Evolutionary conservation across 2,329 filamentous ascomycete species (phyloP).

Genomic region (Trichoderma semiorbis): DNA sequence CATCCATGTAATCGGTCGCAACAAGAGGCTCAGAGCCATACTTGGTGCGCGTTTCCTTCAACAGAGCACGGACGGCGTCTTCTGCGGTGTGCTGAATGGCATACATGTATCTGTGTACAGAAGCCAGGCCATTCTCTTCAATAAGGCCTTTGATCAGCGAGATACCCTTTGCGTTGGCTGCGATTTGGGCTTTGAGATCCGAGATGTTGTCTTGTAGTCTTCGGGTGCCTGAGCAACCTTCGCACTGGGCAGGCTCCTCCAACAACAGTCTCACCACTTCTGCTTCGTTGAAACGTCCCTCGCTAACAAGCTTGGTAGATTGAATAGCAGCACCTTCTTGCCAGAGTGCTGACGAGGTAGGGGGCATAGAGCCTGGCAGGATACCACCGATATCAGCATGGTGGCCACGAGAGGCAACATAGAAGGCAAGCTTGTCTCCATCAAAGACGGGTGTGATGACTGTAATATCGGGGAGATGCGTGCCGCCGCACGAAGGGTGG

Average conservation of each 20-base stretch:
- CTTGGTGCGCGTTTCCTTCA: constrained; percentile 21
- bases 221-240: constrained; percentile 73
- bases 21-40: constrained; percentile 24
- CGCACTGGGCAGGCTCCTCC: constrained; percentile 68
- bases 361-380: constrained; percentile 78
- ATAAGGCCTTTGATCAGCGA: constrained; percentile 68
- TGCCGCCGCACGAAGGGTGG: constrained; percentile 35
- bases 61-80: constrained; percentile 60
- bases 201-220: constrained; percentile 81
- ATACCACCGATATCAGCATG: constrained; percentile 65
- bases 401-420: constrained; percentile 60
- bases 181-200: constrained; percentile 81
- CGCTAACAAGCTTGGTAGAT: constrained; percentile 68
- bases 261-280: constrained; percentile 69
- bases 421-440: constrained; percentile 41
- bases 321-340: constrained; percentile 65
- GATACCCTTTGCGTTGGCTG: constrained; percentile 83
- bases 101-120: constrained; percentile 60
- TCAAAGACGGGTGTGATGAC: constrained; percentile 37
- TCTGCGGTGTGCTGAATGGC: constrained; percentile 43
- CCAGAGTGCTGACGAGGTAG: constrained; percentile 62
- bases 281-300: constrained; percentile 75
- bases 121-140: constrained; percentile 66
- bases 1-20: constrained; percentile 68
- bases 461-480: constrained; percentile 39